A percentile compares a stretch with the other conserved stretches of the same genome.
Evolutionary conservation across 2,329 filamentous ascomycete genomes (phyloP).

Genomic region (Arthrobotrys iridis): DNA sequence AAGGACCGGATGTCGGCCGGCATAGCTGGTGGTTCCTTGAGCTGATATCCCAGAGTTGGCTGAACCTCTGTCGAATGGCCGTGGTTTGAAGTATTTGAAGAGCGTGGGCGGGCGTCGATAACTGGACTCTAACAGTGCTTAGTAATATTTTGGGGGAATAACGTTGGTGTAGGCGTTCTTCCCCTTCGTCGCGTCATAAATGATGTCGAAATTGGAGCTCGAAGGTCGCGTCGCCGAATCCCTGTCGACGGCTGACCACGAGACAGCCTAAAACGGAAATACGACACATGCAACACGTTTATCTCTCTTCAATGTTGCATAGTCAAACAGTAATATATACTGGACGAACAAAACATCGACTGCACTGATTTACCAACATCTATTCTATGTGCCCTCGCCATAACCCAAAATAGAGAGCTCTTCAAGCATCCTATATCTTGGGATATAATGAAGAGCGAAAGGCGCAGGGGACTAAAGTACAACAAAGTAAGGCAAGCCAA

Average conservation of each 20-base stretch:
- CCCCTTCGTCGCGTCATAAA: constrained; percentile 4
- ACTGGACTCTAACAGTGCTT: neutral
- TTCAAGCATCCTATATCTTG: neutral
- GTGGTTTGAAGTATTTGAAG: neutral
- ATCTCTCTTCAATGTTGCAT: neutral
- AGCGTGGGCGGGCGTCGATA: neutral
- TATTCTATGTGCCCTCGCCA: neutral
- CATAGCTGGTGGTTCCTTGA: constrained; percentile 66
- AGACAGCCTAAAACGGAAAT: constrained; percentile 5
- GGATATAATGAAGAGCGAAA: constrained; percentile 3
- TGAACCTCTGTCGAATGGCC: too few relatives aligned
- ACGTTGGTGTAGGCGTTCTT: constrained; percentile 6
- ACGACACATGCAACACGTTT: neutral
- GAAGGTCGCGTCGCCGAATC: constrained; percentile 8
- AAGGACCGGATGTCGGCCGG: constrained; percentile 87
- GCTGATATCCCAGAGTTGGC: too few relatives aligned
- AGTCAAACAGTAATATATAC: constrained; percentile 1
- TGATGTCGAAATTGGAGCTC: constrained; percentile 7
- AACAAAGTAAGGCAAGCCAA: constrained; percentile 4
- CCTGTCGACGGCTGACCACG: constrained; percentile 19
- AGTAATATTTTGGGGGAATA: constrained; percentile 12
- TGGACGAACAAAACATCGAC: neutral
- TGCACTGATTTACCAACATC: neutral
- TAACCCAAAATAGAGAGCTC: neutral
- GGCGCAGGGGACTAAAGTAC: constrained; percentile 2